Conservation (phyloP, 1,284 basidiomycete species). For the Ceratobasidium sp. region DNA sequence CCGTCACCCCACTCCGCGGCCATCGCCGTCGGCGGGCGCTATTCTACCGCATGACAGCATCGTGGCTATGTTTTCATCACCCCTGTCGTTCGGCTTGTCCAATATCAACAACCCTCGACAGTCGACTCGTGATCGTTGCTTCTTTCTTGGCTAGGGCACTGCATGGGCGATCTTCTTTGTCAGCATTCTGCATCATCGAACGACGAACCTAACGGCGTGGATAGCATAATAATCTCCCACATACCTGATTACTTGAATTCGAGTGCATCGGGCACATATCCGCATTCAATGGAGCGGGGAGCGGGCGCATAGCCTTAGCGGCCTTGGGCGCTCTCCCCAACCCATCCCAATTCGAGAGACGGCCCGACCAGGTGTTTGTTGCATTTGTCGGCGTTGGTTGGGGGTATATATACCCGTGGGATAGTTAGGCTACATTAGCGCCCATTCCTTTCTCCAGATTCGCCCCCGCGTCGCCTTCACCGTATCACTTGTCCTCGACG, state of each 20-base stretch:
- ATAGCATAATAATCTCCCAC: not conserved
- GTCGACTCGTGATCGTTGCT: not conserved
- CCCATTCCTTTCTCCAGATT: not conserved
- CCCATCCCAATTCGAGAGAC: not conserved
- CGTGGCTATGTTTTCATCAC: not conserved
- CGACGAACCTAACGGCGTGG: constrained; percentile 16
- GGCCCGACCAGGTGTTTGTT: constrained; percentile 1
- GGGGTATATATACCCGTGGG: constrained; percentile 10
- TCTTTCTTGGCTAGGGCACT: constrained; percentile 1
- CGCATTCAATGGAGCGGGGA: not conserved
- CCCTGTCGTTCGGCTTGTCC: not conserved
- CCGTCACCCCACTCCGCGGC: not conserved
- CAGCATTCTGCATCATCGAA: constrained; percentile 10
- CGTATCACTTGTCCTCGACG: not conserved
- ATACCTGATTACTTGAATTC: not conserved
- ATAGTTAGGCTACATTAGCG: not conserved
- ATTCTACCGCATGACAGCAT: not conserved
- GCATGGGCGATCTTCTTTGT: not conserved
- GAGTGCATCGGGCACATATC: no score
- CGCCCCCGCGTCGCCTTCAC: no score
- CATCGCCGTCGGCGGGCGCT: not conserved
- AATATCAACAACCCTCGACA: not conserved
- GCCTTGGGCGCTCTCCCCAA: not conserved
- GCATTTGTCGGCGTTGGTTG: not conserved
- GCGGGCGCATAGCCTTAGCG: constrained; percentile 13